A percentile compares a stretch with the other conserved stretches of the same genome.
phyloP scores from a whole-genome alignment of 768 basidiomycete species.

The Lanmaoa rubissima region DNA sequence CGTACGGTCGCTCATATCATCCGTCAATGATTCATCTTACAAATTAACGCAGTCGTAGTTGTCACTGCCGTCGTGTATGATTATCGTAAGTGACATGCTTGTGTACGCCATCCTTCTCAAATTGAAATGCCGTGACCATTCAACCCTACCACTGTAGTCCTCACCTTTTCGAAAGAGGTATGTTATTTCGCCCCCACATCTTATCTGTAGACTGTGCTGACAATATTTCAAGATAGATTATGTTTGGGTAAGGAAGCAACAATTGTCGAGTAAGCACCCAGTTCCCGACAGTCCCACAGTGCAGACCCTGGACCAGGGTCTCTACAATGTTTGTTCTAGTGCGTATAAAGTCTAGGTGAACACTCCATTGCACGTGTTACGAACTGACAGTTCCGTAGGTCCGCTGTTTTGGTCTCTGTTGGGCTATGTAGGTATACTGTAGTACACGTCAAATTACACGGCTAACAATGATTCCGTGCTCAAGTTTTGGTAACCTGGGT shows the following conservation, averaged over 20 bases:
- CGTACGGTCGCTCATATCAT: neutral
- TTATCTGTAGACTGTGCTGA: neutral
- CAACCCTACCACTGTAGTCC: too few species aligned
- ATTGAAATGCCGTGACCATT: too few species aligned
- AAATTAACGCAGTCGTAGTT: neutral
- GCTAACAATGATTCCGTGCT: neutral
- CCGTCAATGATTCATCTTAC: neutral
- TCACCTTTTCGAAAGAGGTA: too few species aligned
- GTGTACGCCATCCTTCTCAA: too few species aligned
- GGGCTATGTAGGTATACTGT: neutral
- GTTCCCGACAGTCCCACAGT: neutral
- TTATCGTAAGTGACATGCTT: neutral
- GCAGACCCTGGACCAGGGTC: conserved; percentile 8
- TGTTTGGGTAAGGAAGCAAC: conserved; percentile 9
- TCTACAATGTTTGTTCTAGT: conserved; percentile 10
- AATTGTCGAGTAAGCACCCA: too few species aligned
- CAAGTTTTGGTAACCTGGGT: neutral
- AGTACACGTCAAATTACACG: too few species aligned
- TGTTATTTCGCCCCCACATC: too few species aligned
- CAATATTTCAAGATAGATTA: conserved; percentile 3
- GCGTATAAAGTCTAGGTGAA: neutral
- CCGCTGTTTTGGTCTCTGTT: conserved; percentile 6
- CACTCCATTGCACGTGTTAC: too few species aligned
- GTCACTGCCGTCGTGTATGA: conserved; percentile 3
- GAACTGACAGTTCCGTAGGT: neutral